Conservation (phyloP, 495 filamentous ascomycete species). For the Parmelia sp. region DNA sequence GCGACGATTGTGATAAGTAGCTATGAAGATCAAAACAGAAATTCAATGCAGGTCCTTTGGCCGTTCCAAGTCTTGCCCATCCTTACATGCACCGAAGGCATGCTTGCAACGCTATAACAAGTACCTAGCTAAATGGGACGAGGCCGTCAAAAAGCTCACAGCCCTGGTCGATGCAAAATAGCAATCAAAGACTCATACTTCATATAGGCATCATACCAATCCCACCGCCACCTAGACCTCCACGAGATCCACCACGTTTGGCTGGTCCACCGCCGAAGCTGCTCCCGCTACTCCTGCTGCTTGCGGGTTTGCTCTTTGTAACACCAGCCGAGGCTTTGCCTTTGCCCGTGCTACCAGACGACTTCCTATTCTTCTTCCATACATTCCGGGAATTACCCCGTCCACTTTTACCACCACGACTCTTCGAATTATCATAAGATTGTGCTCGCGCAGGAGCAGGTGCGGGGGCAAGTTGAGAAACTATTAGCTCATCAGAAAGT, state of each 20-base stretch:
- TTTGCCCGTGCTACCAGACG: conserved; percentile 9
- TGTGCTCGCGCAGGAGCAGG: conserved; percentile 8
- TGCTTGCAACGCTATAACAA: background rate
- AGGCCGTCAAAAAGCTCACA: conserved; percentile 3
- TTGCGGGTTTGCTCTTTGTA: conserved; percentile 17
- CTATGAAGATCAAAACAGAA: background rate
- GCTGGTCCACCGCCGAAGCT: conserved; percentile 12
- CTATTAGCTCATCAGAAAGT: conserved; percentile 5
- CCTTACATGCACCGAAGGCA: background rate
- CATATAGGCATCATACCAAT: conserved; percentile 40
- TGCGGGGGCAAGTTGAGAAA: conserved; percentile 14
- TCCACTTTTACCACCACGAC: conserved; percentile 7
- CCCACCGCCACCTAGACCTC: conserved; percentile 24
- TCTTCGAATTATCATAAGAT: background rate
- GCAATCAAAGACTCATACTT: conserved; percentile 15
- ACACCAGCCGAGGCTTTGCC: conserved; percentile 9
- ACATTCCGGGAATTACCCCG: conserved; percentile 10
- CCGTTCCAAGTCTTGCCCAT: background rate
- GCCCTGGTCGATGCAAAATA: conserved; percentile 1
- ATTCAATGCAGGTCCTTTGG: background rate
- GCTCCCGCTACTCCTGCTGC: conserved; percentile 21
- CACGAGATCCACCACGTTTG: conserved; percentile 8
- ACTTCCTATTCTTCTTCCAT: conserved; percentile 12
- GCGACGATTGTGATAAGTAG: background rate
- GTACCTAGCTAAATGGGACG: background rate